These are phyloP conservation scores for Neostapfia colusana DNA, from an alignment of 176 grass and related monocot species.

Conservation along the genomic window DNA sequence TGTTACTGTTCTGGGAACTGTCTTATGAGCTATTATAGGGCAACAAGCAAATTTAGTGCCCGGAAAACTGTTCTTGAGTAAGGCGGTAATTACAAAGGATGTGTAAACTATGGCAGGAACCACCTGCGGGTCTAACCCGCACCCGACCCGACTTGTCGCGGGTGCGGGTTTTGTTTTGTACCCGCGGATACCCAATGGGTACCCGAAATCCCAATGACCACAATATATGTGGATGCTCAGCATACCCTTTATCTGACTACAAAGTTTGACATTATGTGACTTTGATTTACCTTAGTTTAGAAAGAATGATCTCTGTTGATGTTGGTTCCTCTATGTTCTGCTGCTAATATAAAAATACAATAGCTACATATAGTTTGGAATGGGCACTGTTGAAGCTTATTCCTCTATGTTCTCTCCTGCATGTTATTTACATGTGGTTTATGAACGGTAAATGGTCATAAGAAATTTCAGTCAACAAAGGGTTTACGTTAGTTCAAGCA, in stretches of 20 bases:
- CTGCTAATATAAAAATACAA: not conserved
- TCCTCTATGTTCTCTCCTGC: not conserved
- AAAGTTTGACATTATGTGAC: not conserved
- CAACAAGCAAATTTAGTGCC: too few relatives aligned
- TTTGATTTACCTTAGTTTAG: not conserved
- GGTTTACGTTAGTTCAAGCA: too few relatives aligned
- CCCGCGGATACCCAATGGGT: too few relatives aligned
- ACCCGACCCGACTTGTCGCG: too few relatives aligned
- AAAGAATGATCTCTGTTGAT: not conserved
- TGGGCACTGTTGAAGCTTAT: not conserved
- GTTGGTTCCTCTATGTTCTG: conserved; percentile 7
- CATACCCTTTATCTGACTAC: not conserved
- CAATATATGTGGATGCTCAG: too few relatives aligned
- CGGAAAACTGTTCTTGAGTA: too few relatives aligned
- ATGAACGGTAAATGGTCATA: not conserved
- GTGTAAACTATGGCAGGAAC: too few relatives aligned
- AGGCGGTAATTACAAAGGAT: too few relatives aligned
- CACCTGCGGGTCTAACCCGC: too few relatives aligned
- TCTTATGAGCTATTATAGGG: too few relatives aligned
- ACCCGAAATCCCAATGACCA: not conserved
- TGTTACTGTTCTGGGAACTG: too few relatives aligned
- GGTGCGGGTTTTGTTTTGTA: too few relatives aligned
- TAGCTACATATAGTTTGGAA: not conserved
- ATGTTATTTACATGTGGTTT: not conserved
- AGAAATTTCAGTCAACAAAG: not conserved